Evolutionary conservation across 2,329 filamentous ascomycete species (phyloP).

Genomic region (Aspergillus sp.): DNA sequence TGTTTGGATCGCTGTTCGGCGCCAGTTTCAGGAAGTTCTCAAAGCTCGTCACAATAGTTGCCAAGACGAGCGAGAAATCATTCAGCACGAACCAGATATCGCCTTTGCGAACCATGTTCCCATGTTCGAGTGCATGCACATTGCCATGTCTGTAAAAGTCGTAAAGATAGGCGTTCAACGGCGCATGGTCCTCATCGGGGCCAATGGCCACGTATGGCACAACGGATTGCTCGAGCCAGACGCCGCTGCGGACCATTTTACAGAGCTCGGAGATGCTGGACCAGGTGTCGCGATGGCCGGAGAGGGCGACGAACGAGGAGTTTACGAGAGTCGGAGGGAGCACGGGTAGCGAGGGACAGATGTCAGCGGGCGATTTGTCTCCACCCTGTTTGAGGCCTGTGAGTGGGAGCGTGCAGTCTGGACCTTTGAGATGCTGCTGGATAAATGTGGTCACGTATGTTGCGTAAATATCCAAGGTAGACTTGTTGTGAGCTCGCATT

Average conservation of each 20-base stretch:
- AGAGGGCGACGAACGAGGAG: neutral
- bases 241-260: slow-evolving; percentile 61
- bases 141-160: neutral
- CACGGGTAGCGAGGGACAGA: neutral
- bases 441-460: slow-evolving; percentile 70
- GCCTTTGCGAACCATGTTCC: slow-evolving; percentile 65
- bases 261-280: slow-evolving; percentile 66
- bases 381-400: slow-evolving; percentile 10
- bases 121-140: slow-evolving; percentile 47
- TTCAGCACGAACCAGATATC: slow-evolving; percentile 75
- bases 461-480: slow-evolving; percentile 65
- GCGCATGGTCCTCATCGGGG: slow-evolving; percentile 40
- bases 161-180: neutral
- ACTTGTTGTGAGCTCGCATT: slow-evolving; percentile 61
- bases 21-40: neutral
- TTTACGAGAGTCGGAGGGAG: neutral
- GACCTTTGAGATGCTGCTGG: slow-evolving; percentile 58
- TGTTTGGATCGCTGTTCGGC: neutral
- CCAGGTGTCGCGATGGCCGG: slow-evolving; percentile 54
- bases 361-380: slow-evolving; percentile 20
- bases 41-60: slow-evolving; percentile 31
- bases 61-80: slow-evolving; percentile 57
- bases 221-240: slow-evolving; percentile 73
- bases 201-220: slow-evolving; percentile 67
- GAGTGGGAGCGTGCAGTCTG: slow-evolving; percentile 45